Base-by-base conservation (phyloP, 73 alveolate species). In the Paramecium primaurelia region DNA sequence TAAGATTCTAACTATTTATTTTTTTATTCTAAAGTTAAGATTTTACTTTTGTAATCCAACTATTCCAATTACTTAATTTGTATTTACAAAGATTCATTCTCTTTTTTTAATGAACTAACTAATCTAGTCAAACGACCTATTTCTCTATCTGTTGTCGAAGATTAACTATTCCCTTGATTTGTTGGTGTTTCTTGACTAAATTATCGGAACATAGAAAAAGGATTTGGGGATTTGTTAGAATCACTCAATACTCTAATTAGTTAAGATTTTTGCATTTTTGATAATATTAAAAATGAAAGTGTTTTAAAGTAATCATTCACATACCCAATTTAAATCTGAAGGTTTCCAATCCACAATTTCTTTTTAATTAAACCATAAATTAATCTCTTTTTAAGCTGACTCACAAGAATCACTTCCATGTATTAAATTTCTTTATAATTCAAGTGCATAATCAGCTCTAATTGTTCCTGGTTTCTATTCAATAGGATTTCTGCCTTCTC, bases 331-430 rank as follows among this genome's bases (percentile, higher is more conserved):
- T 69, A 88, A 92, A 84, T 80, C 92, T 34, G 92, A 93, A 58
- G 95, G 92, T 59, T 95, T 95, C 94, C 95, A 93, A 22, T 83
- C 92, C 28, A 93, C 86, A 40, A 91, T 92, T 77, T 93, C 98
- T 14, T 92, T 84, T 6, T 71, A 40, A 58, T 73, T 58, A 93
- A 95, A 95, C 98, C 98, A 95, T 40, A 95, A 85, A 68, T 77
- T 80, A 30, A 95, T 95, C 86, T 95, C 98, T 92, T 95, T 95
- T 88, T 92, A 93, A 38, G 98, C 97, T 58, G 95, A 85, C 59
- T 95, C 96, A 34, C 91, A 93, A 32, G 97, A 93, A 68, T 95
- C 98, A 77, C 93, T 75, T 10, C 96, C 98, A 86, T 95, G 98
- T 68, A 95, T 91, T 54, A 95, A 68, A 77, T 95, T 93, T 91